Evolutionary conservation across 2,329 filamentous ascomycete genomes (phyloP), one percentile per base, ranked within the genome.

Genomic region (Daldinia sp.): DNA sequence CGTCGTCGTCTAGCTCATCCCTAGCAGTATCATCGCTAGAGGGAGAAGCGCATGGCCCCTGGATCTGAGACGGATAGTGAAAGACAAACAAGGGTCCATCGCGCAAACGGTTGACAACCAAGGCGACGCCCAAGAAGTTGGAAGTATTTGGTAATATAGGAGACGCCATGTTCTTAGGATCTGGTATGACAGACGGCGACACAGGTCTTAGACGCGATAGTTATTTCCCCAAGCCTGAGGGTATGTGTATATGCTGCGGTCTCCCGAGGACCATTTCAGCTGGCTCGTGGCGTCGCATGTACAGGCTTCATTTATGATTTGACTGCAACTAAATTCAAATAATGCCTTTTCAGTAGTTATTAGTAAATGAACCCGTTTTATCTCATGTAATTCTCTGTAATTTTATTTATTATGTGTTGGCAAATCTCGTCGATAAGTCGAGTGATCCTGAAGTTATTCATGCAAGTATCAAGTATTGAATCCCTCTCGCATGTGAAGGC

Each of bases 31-130:
- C 72, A 67, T 19, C 74, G 71, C 30, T 51, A 39, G 35, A 58
- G 17, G 49, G 70, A 63, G 19, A 76, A 71, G 58, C 77, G 73
- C 35, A 77, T 68, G 72, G 80, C 77, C 70, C 74, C 7, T 73
- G 74, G 41, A 86, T 81, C 47, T 80, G 76, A n/a, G 88, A 84
- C n/a, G 93, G 93, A 73, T 95, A 95, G 77, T 96, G 92, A 77
- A 94, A 96, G 71, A 95, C 90, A 71, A 95, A 90, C 67, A 88
- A 87, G 25, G 93, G 91, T 13, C 93, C 92, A 70, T 92, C 90
- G 68, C 90, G 87, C 30, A 90, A 91, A 68, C 90, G 86, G 71
- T 87, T 87, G 71, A 92, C 87, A 68, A 93, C 87, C 35, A 94
- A 85, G 52, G 92, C 87, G 59, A 94, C 87, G 39, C 89, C 91